Conservation (phyloP, 1,284 basidiomycete genomes). For the Chiua sp. region DNA sequence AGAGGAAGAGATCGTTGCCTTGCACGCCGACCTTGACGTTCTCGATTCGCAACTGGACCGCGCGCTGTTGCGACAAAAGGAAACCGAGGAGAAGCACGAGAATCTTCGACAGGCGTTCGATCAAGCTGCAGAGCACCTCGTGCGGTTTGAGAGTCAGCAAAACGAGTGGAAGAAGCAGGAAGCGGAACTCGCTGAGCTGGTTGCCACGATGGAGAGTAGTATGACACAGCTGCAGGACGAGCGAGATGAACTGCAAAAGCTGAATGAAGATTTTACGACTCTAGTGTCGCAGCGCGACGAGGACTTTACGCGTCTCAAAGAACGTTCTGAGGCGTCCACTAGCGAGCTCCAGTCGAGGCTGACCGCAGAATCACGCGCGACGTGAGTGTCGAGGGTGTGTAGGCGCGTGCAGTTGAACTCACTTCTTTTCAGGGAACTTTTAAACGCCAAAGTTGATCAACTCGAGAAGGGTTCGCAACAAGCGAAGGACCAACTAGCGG, state of each 20-base stretch:
- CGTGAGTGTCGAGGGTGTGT: conserved; percentile 50
- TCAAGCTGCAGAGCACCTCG: conserved; percentile 83
- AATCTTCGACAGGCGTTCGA: conserved; percentile 77
- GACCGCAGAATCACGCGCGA: conserved; percentile 65
- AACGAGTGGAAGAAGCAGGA: conserved; percentile 71
- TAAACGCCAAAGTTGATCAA: conserved; percentile 64
- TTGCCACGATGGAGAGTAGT: conserved; percentile 65
- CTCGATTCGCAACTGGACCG: conserved; percentile 89
- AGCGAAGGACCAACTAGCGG: conserved; percentile 80
- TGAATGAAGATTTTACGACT: conserved; percentile 76
- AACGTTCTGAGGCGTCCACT: conserved; percentile 72
- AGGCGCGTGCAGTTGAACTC: conserved; percentile 5
- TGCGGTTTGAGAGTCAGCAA: conserved; percentile 79
- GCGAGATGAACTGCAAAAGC: conserved; percentile 64
- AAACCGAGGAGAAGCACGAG: conserved; percentile 79
- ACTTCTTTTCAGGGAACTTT: conserved; percentile 55
- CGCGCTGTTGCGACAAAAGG: conserved; percentile 76
- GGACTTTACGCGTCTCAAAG: conserved; percentile 76
- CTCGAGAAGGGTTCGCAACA: conserved; percentile 74
- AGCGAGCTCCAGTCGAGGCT: conserved; percentile 81
- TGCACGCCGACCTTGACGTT: conserved; percentile 86
- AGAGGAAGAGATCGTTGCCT: conserved; percentile 81
- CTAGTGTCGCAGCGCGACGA: conserved; percentile 81
- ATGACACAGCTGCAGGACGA: conserved; percentile 61
- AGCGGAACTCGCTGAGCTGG: conserved; percentile 56